Evolutionary conservation across 257 asterid species (phyloP), one percentile per base, ranked within the genome.

Genomic region (Ilex aquifolium): DNA sequence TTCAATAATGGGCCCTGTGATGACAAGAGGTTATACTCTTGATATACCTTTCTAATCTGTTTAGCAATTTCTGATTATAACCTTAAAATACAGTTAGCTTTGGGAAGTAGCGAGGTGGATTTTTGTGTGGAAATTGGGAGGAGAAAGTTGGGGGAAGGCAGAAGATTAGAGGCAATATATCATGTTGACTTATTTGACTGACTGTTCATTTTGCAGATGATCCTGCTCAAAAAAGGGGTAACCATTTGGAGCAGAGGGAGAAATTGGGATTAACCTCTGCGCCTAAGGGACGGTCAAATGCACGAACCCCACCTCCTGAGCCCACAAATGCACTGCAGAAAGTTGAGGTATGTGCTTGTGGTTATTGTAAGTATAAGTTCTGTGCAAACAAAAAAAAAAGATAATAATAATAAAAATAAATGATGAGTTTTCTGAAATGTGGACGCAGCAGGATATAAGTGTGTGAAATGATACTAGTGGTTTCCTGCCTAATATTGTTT

Each of bases 171-270:
- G 4, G 3, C 49, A 42, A 58, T 64, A 68, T 44, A 58, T 15
- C 46, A 36, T 73, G 31, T 16, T 39, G 57, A 65, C 39, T 64
- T 56, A 57, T 67, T 58, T 71, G 62, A 62, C 51, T 56, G 66
- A 66, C 60, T 59, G 62, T 60, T 72, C 69, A 66, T 73, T 16
- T 29, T 72, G 65, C 68, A 91, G 97, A 79, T 80, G 91, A 93
- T 75, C 86, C 83, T 7, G 76, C 79, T 63, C 87, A 81, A 52
- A 78, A 85, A 66, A 87, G 69, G 75, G 92, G 84, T 71, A 82
- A 75, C 80, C 95, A 87, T 74, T 86, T 93, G 80, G 95, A 90
- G 79, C 97, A 84, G 74, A 83, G 96, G 80, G 88, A 84, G 72
- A 83, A 76, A 68, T 68, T 93, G 77, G 97, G 99, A 27, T 74